Conservation (phyloP, 2,329 filamentous ascomycete genomes). For the Rhynchosporium graminicola region DNA sequence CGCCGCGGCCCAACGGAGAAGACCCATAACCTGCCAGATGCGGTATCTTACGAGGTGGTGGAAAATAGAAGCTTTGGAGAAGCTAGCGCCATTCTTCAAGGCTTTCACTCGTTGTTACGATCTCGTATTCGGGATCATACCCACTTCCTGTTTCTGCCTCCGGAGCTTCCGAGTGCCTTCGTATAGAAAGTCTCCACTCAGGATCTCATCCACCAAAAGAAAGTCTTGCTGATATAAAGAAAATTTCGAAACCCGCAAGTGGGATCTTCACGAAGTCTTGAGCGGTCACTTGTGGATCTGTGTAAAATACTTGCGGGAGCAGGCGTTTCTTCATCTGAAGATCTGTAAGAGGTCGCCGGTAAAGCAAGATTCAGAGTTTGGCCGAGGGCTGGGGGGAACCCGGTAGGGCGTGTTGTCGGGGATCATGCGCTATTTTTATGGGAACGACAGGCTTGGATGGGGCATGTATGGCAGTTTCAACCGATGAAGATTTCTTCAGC, state of each 20-base stretch:
- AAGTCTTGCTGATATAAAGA: conserved; percentile 8
- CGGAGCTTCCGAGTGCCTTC: neutral
- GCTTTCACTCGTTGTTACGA: no score
- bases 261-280: conserved; percentile 3
- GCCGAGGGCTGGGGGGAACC: conserved; percentile 5
- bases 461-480: neutral
- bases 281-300: conserved; percentile 4
- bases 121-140: neutral
- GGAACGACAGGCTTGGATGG: neutral
- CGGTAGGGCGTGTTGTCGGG: conserved; percentile 10
- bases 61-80: neutral
- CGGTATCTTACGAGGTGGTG: neutral
- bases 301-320: neutral
- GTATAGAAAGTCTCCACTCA: no score
- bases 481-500: neutral
- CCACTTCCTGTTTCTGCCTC: conserved; percentile 14
- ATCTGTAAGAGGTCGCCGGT: conserved; percentile 6
- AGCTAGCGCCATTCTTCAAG: neutral
- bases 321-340: conserved; percentile 5
- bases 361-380: neutral
- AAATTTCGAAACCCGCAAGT: conserved; percentile 7
- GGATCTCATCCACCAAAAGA: neutral
- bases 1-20: neutral
- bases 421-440: conserved; percentile 1
- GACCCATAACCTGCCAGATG: conserved; percentile 8